Conservation (phyloP, 2,329 filamentous ascomycete genomes). For the Emergomyces africanus region DNA sequence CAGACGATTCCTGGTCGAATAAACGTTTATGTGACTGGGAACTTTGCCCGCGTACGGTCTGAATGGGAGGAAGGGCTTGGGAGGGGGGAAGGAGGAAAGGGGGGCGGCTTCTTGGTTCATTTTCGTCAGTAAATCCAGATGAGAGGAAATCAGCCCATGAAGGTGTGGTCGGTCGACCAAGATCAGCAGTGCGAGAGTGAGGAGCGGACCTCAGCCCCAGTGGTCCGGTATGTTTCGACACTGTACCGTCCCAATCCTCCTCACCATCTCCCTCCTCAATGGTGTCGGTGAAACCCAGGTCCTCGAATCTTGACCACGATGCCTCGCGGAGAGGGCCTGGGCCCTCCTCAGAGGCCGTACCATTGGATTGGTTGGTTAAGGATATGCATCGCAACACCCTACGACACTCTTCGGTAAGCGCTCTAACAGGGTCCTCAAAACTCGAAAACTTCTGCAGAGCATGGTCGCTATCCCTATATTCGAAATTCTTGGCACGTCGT, state of each 20-base stretch:
- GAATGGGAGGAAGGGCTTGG: constrained; percentile 77
- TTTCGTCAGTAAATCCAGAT: constrained; percentile 74
- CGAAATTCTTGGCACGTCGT: constrained; percentile 83
- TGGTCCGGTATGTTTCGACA: constrained; percentile 25
- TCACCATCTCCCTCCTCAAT: constrained; percentile 60
- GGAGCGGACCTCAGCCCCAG: constrained; percentile 52
- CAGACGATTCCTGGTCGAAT: constrained; percentile 51
- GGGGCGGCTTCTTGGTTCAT: constrained; percentile 47
- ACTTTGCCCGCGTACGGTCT: constrained; percentile 58
- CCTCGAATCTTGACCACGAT: constrained; percentile 94
- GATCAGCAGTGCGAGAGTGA: constrained; percentile 51
- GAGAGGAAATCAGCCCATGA: constrained; percentile 98
- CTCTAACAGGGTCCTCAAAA: constrained; percentile 77
- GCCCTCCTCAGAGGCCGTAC: constrained; percentile 51
- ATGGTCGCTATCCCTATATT: constrained; percentile 79
- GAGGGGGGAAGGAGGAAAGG: constrained; percentile 79
- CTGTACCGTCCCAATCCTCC: constrained; percentile 35
- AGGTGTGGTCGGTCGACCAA: constrained; percentile 79
- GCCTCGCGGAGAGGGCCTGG: constrained; percentile 67
- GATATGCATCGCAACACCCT: constrained; percentile 84
- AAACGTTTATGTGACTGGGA: constrained; percentile 71
- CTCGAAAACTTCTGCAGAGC: constrained; percentile 77
- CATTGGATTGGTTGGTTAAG: constrained; percentile 71
- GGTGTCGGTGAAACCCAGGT: constrained; percentile 73
- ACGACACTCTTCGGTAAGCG: constrained; percentile 85